A percentile compares a stretch with the other conserved stretches of the same genome.
These are phyloP conservation scores for Fraxinus latifolia DNA, from an alignment of 305 asterid species.

Conservation along the genomic window DNA sequence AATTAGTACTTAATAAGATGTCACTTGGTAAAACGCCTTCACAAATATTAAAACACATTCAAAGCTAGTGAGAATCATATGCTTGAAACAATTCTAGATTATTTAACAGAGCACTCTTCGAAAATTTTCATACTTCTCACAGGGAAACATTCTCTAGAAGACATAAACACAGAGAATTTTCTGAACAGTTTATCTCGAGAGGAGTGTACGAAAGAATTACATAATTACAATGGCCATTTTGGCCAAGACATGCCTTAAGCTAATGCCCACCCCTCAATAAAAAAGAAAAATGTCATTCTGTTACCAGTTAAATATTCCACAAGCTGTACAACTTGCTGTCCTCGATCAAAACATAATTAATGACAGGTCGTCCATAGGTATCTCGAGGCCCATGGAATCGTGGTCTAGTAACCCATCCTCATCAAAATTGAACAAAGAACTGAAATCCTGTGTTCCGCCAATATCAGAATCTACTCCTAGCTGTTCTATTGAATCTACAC, in stretches of 20 bases:
- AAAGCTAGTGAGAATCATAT: neutral
- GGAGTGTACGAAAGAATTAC: conserved; percentile 39
- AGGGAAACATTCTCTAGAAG: conserved; percentile 26
- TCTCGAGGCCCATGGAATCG: conserved; percentile 65
- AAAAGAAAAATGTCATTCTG: conserved; percentile 20
- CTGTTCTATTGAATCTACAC: conserved; percentile 54
- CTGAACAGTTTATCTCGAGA: conserved; percentile 26
- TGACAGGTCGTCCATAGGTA: conserved; percentile 89
- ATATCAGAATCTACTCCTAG: conserved; percentile 63
- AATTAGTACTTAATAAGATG: neutral
- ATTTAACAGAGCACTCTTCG: neutral
- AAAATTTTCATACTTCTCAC: conserved; percentile 13
- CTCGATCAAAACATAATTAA: conserved; percentile 61
- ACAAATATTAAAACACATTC: neutral
- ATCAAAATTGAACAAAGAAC: conserved; percentile 82
- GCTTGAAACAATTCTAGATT: neutral
- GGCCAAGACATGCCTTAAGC: conserved; percentile 41
- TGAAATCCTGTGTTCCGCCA: conserved; percentile 73
- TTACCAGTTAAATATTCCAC: conserved; percentile 41
- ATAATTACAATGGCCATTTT: conserved; percentile 64
- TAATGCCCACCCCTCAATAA: conserved; percentile 20
- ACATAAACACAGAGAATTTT: conserved; percentile 26
- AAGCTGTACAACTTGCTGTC: conserved; percentile 52
- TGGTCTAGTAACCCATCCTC: conserved; percentile 63
- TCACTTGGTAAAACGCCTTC: neutral